phyloP scores from a whole-genome alignment of 2,329 filamentous ascomycete species.

The Harringtonia aguacate region DNA sequence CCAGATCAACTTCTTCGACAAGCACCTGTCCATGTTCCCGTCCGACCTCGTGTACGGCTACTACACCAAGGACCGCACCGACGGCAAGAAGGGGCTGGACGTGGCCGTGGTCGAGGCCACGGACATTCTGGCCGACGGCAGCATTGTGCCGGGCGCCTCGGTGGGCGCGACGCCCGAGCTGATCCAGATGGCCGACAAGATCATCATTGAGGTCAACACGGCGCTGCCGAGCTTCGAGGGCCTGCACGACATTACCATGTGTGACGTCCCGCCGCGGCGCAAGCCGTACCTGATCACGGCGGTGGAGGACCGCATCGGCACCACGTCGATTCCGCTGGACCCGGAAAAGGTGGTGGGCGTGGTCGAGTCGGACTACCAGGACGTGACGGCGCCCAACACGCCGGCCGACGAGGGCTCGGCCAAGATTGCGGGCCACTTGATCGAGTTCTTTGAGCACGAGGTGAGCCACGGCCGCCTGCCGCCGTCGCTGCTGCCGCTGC shows the following conservation, averaged over 20 bases:
- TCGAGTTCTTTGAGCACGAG: constrained; percentile 77
- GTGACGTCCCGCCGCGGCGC: constrained; percentile 67
- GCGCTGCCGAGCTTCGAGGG: constrained; percentile 75
- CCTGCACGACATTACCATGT: constrained; percentile 83
- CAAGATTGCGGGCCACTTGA: constrained; percentile 67
- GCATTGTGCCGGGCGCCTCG: constrained; percentile 77
- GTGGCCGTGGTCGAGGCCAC: constrained; percentile 79
- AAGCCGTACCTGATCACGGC: constrained; percentile 82
- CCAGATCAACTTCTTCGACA: constrained; percentile 85
- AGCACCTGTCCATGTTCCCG: constrained; percentile 89
- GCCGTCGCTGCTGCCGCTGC: constrained; percentile 42
- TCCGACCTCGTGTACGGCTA: constrained; percentile 76
- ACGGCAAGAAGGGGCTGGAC: constrained; percentile 64
- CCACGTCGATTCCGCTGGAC: constrained; percentile 71
- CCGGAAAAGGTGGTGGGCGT: constrained; percentile 73
- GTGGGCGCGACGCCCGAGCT: constrained; percentile 80
- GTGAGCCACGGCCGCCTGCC: constrained; percentile 69
- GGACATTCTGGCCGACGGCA: constrained; percentile 79
- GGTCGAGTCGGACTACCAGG: constrained; percentile 75
- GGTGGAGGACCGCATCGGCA: constrained; percentile 79
- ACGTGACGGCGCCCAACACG: constrained; percentile 62
- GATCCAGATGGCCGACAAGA: constrained; percentile 84
- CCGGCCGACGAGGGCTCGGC: constrained; percentile 63
- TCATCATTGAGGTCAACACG: constrained; percentile 90
- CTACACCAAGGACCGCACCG: constrained; percentile 71